These are phyloP conservation scores for Knufia petricola DNA, from an alignment of 2,329 filamentous ascomycete genomes.

Conservation along the genomic window DNA sequence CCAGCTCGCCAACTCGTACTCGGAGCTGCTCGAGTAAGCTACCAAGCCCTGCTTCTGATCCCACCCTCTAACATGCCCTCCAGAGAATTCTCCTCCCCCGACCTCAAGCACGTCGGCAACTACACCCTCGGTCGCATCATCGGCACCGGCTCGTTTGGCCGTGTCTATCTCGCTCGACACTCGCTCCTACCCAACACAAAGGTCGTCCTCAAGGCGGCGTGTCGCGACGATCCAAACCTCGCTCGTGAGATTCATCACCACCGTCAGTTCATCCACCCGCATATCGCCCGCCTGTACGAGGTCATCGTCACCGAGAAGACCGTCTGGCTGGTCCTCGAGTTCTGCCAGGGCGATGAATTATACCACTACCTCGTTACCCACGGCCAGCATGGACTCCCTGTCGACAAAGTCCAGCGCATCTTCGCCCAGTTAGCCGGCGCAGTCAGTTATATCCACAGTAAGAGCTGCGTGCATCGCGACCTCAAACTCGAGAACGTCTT, in stretches of 20 bases:
- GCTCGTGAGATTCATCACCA: constrained; percentile 98
- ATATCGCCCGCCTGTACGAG: constrained; percentile 94
- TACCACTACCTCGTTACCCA: constrained; percentile 91
- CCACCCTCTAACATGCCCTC: constrained; percentile 15
- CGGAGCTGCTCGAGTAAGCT: constrained; percentile 83
- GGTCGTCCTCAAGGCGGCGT: constrained; percentile 95
- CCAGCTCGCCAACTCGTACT: constrained; percentile 93
- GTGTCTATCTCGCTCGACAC: constrained; percentile 91
- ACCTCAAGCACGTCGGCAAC: constrained; percentile 87
- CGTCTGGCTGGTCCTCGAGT: constrained; percentile 95
- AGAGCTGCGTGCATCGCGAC: constrained; percentile 92
- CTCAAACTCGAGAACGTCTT: constrained; percentile 95
- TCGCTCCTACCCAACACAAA: constrained; percentile 98
- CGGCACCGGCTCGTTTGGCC: constrained; percentile 95
- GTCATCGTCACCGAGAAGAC: constrained; percentile 92
- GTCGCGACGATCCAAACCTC: constrained; percentile 90
- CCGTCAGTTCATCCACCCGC: constrained; percentile 91
- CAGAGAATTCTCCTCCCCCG: constrained; percentile 88
- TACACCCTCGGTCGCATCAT: constrained; percentile 86
- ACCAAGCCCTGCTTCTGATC: constrained; percentile 7
- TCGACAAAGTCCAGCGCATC: constrained; percentile 83
- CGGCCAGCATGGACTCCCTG: constrained; percentile 59
- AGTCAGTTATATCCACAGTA: constrained; percentile 87
- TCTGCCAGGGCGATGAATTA: constrained; percentile 90
- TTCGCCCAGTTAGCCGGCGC: constrained; percentile 94